Evolutionary conservation across 2,329 filamentous ascomycete genomes (phyloP).

Genomic region (Fonsecaea pugnacius): DNA sequence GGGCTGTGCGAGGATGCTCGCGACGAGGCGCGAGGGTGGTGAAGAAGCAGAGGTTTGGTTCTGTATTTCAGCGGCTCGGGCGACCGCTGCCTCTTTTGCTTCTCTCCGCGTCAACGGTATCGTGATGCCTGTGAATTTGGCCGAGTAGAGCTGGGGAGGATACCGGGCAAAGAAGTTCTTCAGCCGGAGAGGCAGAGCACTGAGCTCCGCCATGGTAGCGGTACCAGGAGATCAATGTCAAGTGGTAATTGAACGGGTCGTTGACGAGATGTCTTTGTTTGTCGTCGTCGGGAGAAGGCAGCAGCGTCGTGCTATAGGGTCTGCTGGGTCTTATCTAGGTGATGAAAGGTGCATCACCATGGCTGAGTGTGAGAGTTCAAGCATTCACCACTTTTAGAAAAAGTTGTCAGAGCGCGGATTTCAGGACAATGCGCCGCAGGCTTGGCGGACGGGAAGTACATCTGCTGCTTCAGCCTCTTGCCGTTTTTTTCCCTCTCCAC

Average conservation of each 20-base stretch:
- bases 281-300: neutral
- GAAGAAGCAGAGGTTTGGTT: constrained; percentile 2
- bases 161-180: constrained; percentile 88
- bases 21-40: neutral
- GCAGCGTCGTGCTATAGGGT: neutral
- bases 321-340: neutral
- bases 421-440: constrained; percentile 4
- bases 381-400: neutral
- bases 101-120: constrained; percentile 35
- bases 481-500: constrained; percentile 14
- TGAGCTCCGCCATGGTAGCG: constrained; percentile 21
- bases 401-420: neutral
- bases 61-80: constrained; percentile 11
- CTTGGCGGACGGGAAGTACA: constrained; percentile 10
- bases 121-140: constrained; percentile 39
- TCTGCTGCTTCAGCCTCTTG: constrained; percentile 17
- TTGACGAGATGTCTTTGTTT: neutral
- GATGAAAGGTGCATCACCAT: neutral
- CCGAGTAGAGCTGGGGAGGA: constrained; percentile 66
- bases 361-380: neutral
- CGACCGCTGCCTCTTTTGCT: constrained; percentile 28
- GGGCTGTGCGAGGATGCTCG: constrained; percentile 14
- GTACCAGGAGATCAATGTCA: neutral
- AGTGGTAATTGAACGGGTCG: neutral
- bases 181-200: constrained; percentile 72